phyloP scores from a whole-genome alignment of 306 rosid genomes.

The Dryas alaskensis region DNA sequence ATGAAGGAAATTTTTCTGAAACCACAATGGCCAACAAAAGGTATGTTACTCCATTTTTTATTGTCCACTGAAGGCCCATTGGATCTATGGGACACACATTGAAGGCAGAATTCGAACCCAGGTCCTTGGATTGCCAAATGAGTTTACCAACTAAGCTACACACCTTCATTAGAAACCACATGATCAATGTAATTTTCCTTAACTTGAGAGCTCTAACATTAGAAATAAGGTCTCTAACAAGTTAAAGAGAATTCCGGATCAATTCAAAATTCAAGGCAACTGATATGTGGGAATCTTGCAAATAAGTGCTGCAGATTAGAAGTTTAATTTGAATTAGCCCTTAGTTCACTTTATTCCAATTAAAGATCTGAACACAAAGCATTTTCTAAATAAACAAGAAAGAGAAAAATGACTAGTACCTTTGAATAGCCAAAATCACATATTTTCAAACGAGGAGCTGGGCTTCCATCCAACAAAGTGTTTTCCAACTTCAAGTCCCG shows the following conservation, averaged over 20 bases:
- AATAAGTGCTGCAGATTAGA: background rate
- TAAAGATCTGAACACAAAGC: constrained; percentile 12
- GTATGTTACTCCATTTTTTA: too few species aligned
- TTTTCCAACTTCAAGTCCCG: constrained; percentile 95
- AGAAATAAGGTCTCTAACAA: constrained; percentile 9
- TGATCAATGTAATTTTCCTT: background rate
- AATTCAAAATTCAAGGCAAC: background rate
- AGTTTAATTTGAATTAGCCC: background rate
- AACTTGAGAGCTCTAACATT: constrained; percentile 8
- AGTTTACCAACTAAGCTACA: background rate
- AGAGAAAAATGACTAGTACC: constrained; percentile 37
- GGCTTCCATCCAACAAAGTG: constrained; percentile 89
- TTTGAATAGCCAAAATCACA: constrained; percentile 98
- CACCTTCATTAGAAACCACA: background rate
- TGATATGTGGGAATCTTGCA: background rate
- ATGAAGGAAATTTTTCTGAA: too few species aligned
- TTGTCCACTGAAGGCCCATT: too few species aligned
- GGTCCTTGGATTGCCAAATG: too few species aligned
- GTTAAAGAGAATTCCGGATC: too few species aligned
- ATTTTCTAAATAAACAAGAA: constrained; percentile 9
- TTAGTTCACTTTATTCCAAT: background rate
- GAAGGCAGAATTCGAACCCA: too few species aligned
- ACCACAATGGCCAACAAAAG: too few species aligned
- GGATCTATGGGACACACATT: too few species aligned
- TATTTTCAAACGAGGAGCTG: constrained; percentile 81